Percentiles rank a stretch among this genome's conserved stretches.
Conservation (phyloP, 2,329 filamentous ascomycete genomes). For the Cercospora nicotianae region DNA sequence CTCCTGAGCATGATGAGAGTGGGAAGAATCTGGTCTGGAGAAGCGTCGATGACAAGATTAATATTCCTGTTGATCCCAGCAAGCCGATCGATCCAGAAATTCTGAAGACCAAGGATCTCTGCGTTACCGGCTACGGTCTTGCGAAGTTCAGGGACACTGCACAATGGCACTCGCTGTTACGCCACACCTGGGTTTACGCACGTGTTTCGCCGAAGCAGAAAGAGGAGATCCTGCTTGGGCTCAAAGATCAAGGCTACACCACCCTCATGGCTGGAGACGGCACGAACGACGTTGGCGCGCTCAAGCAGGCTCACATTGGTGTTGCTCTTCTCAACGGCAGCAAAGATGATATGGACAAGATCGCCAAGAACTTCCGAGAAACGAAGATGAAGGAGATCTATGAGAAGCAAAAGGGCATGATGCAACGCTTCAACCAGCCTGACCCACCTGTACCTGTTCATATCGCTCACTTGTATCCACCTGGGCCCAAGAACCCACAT, state of each 20-base stretch:
- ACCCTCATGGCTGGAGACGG: slow-evolving; percentile 98
- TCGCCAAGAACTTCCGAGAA: slow-evolving; percentile 88
- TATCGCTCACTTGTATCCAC: slow-evolving; percentile 92
- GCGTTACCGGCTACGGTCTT: slow-evolving; percentile 91
- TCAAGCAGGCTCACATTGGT: slow-evolving; percentile 97
- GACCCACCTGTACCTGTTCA: slow-evolving; percentile 85
- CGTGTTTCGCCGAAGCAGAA: slow-evolving; percentile 98
- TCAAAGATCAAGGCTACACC: slow-evolving; percentile 96
- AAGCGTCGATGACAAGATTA: slow-evolving; percentile 86
- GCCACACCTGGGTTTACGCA: slow-evolving; percentile 95
- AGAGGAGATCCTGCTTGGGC: slow-evolving; percentile 93
- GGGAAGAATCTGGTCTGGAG: slow-evolving; percentile 87
- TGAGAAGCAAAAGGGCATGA: slow-evolving; percentile 88
- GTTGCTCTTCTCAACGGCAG: slow-evolving; percentile 95
- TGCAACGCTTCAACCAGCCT: slow-evolving; percentile 94
- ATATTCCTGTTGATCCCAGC: slow-evolving; percentile 79
- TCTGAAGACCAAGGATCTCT: slow-evolving; percentile 82
- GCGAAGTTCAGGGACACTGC: slow-evolving; percentile 81
- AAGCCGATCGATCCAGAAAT: slow-evolving; percentile 80
- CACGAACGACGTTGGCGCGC: slow-evolving; percentile 94
- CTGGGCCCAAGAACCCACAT: slow-evolving; percentile 87
- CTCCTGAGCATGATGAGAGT: slow-evolving; percentile 82
- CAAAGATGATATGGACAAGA: slow-evolving; percentile 83
- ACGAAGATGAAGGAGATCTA: slow-evolving; percentile 99
- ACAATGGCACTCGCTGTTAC: slow-evolving; percentile 74